These are phyloP conservation scores for Flaveria linearis DNA, from an alignment of 129 eudicot species.

Conservation along the genomic window DNA sequence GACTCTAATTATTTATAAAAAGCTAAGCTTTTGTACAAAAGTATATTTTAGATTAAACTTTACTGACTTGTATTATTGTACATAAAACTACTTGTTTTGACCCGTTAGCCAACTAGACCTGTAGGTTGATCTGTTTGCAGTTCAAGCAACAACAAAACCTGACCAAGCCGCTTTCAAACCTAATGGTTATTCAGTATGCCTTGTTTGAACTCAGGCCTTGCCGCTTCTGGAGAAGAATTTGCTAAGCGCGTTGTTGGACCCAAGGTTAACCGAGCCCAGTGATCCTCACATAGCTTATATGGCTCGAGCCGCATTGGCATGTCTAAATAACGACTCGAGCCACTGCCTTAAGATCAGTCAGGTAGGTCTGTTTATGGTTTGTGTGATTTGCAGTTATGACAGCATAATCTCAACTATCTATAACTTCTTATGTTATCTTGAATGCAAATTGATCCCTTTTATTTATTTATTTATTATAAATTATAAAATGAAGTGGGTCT, in stretches of 20 bases:
- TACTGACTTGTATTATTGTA: not conserved
- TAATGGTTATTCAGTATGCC: not conserved
- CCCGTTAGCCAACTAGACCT: not conserved
- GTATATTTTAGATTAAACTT: not conserved
- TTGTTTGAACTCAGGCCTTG: constrained; percentile 41
- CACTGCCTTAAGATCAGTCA: constrained; percentile 36
- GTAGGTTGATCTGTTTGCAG: not conserved
- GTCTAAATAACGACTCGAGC: constrained; percentile 36
- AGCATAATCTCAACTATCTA: no score
- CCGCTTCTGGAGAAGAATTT: constrained; percentile 45
- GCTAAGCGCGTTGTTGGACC: constrained; percentile 39
- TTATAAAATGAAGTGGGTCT: not conserved
- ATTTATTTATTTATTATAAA: not conserved
- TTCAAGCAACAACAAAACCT: not conserved
- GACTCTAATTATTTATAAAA: no score
- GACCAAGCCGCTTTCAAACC: not conserved
- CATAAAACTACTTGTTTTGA: not conserved
- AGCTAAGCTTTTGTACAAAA: no score
- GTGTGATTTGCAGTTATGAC: not conserved
- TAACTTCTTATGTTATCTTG: no score
- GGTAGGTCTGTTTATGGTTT: constrained; percentile 32
- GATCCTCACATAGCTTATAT: constrained; percentile 36
- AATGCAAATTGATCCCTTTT: not conserved
- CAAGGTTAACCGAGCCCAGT: constrained; percentile 30
- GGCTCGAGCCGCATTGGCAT: constrained; percentile 50